Evolutionary conservation across 179 eudicot species (phyloP).

Genomic region (Beta lomatogona): DNA sequence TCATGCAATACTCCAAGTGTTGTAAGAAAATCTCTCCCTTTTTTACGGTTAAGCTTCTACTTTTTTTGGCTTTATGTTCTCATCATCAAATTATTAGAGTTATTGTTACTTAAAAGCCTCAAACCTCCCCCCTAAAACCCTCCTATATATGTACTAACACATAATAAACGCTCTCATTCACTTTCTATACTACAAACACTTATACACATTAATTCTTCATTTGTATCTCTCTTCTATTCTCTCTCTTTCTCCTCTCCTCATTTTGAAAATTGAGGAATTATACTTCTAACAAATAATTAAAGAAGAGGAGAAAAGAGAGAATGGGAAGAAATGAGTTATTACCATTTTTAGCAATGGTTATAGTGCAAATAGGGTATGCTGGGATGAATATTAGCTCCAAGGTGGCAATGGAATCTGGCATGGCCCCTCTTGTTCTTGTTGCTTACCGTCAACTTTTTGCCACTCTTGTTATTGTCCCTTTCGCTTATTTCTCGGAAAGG

Average conservation of each 20-base stretch:
- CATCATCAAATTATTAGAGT: not conserved
- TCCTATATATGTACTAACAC: slow-evolving; percentile 13
- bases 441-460: slow-evolving; percentile 83
- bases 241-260: slow-evolving; percentile 4
- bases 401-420: slow-evolving; percentile 84
- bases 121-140: slow-evolving; percentile 24
- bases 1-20: slow-evolving; percentile 22
- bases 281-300: not conserved
- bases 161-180: slow-evolving; percentile 5
- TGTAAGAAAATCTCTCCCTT: slow-evolving; percentile 19
- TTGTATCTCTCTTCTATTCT: not conserved
- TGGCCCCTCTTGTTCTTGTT: slow-evolving; percentile 77
- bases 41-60: slow-evolving; percentile 19
- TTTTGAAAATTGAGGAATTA: not conserved
- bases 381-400: slow-evolving; percentile 91
- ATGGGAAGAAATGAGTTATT: slow-evolving; percentile 41
- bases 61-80: slow-evolving; percentile 1
- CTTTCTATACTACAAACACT: not conserved
- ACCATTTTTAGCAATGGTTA: slow-evolving; percentile 67
- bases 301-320: not conserved
- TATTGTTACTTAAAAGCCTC: slow-evolving; percentile 27
- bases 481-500: slow-evolving; percentile 80
- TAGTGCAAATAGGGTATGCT: slow-evolving; percentile 75
- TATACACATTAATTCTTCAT: slow-evolving; percentile 3
- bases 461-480: slow-evolving; percentile 53